These are phyloP conservation scores for Pseudogymnoascus sp. DNA, from an alignment of 2,329 filamentous ascomycete genomes.

Conservation along the genomic window DNA sequence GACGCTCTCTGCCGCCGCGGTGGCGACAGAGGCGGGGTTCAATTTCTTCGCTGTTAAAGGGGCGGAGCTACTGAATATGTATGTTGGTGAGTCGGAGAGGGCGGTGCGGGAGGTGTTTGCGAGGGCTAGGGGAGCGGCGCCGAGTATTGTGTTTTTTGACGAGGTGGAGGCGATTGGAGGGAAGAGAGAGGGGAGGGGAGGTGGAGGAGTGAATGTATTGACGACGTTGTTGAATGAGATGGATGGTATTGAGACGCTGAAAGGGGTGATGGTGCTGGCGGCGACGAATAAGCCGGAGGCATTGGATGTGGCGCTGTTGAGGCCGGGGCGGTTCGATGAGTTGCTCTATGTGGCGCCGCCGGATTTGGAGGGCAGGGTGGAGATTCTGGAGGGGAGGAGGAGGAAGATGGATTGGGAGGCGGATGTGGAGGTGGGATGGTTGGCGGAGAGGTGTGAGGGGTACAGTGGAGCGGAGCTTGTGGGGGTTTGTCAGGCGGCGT, in stretches of 20 bases:
- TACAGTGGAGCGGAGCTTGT: constrained; percentile 82
- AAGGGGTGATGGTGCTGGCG: constrained; percentile 77
- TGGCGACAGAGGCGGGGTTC: constrained; percentile 81
- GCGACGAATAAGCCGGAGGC: constrained; percentile 86
- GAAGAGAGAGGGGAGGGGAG: constrained; percentile 39
- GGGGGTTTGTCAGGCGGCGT: constrained; percentile 44
- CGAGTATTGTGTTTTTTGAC: constrained; percentile 94
- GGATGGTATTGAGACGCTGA: constrained; percentile 83
- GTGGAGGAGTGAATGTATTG: constrained; percentile 66
- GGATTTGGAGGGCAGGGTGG: constrained; percentile 59
- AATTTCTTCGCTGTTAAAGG: constrained; percentile 95
- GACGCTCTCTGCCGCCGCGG: constrained; percentile 81
- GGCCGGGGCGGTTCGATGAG: constrained; percentile 77
- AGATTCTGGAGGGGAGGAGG: constrained; percentile 66
- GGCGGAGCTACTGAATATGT: constrained; percentile 90
- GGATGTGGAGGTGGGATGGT: constrained; percentile 56
- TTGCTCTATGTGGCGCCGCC: constrained; percentile 82
- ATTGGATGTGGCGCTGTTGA: constrained; percentile 76
- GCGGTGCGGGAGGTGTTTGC: constrained; percentile 78
- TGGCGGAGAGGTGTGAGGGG: constrained; percentile 61
- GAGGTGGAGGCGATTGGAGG: constrained; percentile 78
- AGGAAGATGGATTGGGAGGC: constrained; percentile 48
- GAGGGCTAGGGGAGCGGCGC: constrained; percentile 74
- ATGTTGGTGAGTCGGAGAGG: constrained; percentile 89
- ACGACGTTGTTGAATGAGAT: constrained; percentile 89